These are phyloP conservation scores for Begonia peltatifolia DNA, from an alignment of 306 rosid genomes.

Conservation along the genomic window DNA sequence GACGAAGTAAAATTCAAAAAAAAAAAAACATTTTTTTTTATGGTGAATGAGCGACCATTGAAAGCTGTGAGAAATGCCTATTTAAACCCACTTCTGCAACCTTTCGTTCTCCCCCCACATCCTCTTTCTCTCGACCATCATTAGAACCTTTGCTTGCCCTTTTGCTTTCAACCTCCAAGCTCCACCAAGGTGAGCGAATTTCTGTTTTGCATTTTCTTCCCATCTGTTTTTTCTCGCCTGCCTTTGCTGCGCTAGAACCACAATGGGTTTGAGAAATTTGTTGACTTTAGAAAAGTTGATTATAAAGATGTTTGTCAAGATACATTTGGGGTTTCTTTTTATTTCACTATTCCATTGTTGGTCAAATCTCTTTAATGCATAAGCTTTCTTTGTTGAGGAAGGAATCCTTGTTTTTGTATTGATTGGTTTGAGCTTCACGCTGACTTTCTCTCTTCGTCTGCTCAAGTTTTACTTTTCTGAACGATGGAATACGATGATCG, in stretches of 20 bases:
- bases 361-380: too few relatives aligned
- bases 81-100: slow-evolving; percentile 15
- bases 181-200: not conserved
- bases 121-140: slow-evolving; percentile 5
- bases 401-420: not conserved
- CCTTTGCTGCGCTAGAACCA: too few relatives aligned
- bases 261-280: too few relatives aligned
- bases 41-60: not conserved
- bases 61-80: not conserved
- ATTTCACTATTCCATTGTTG: too few relatives aligned
- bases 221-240: too few relatives aligned
- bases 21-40: not conserved
- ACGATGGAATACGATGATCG: slow-evolving; percentile 59
- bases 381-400: not conserved
- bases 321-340: too few relatives aligned
- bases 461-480: slow-evolving; percentile 19
- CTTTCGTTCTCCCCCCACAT: slow-evolving; percentile 15
- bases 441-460: slow-evolving; percentile 14
- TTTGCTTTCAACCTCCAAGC: not conserved
- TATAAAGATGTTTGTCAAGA: too few relatives aligned
- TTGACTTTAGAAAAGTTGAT: too few relatives aligned
- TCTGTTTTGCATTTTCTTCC: not conserved
- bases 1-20: not conserved
- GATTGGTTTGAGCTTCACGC: slow-evolving; percentile 10
- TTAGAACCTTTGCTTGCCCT: slow-evolving; percentile 5